These are phyloP conservation scores for Poa annua DNA, from an alignment of 176 grass and related monocot species.

Conservation along the genomic window DNA sequence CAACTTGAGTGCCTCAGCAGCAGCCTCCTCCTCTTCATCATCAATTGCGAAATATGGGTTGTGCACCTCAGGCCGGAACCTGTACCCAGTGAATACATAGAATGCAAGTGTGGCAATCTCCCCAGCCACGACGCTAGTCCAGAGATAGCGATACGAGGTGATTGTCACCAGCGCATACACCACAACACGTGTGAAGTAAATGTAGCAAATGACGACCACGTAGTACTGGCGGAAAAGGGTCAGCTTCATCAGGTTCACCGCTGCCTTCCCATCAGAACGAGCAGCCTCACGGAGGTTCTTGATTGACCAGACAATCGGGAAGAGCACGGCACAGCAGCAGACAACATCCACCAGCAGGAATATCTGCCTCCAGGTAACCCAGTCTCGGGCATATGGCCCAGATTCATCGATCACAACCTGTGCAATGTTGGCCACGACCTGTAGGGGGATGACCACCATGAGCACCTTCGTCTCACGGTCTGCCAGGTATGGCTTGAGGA, in stretches of 20 bases:
- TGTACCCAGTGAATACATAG: conserved; percentile 89
- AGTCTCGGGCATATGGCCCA: conserved; percentile 80
- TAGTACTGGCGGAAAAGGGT: conserved; percentile 98
- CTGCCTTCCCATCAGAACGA: conserved; percentile 78
- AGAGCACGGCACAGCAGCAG: conserved; percentile 91
- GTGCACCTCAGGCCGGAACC: conserved; percentile 79
- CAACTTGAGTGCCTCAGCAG: conserved; percentile 85
- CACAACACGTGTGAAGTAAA: conserved; percentile 94
- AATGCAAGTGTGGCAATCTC: conserved; percentile 91
- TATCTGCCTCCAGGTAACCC: conserved; percentile 90
- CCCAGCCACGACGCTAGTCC: conserved; percentile 77
- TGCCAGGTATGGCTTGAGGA: conserved; percentile 90
- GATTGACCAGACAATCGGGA: conserved; percentile 97
- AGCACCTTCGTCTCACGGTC: conserved; percentile 95
- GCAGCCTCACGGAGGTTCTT: conserved; percentile 97
- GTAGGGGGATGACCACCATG: conserved; percentile 91
- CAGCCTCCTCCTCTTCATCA: conserved; percentile 83
- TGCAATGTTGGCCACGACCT: conserved; percentile 92
- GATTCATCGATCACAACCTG: conserved; percentile 96
- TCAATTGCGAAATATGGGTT: conserved; percentile 93
- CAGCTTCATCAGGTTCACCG: conserved; percentile 96
- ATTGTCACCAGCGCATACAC: conserved; percentile 88
- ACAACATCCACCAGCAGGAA: conserved; percentile 90
- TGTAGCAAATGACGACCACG: conserved; percentile 96
- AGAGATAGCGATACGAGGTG: conserved; percentile 86